These are phyloP conservation scores for Alternaria rosae DNA, from an alignment of 2,329 filamentous ascomycete genomes.

Conservation along the genomic window DNA sequence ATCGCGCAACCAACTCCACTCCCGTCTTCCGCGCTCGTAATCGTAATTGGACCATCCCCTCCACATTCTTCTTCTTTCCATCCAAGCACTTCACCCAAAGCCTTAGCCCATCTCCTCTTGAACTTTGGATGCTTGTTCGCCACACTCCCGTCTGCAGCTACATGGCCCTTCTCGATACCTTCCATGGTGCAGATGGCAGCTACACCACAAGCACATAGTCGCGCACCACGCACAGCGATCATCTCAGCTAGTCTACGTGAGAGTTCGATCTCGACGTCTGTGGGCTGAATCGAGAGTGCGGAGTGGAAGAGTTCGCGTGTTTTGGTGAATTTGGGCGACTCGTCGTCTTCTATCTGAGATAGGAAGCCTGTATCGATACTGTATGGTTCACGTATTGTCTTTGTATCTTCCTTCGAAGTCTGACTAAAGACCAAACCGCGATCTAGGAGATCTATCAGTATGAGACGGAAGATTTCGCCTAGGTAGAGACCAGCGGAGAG, in stretches of 20 bases:
- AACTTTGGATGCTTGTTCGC: slow-evolving; percentile 54
- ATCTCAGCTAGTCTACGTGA: slow-evolving; percentile 39
- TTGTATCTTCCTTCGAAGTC: slow-evolving; percentile 66
- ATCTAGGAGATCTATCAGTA: slow-evolving; percentile 66
- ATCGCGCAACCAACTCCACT: slow-evolving; percentile 51
- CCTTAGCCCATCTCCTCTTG: slow-evolving; percentile 51
- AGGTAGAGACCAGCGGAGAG: slow-evolving; percentile 57
- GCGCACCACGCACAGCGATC: slow-evolving; percentile 45
- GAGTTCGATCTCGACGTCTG: slow-evolving; percentile 37
- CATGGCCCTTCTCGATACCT: slow-evolving; percentile 40
- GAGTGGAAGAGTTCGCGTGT: slow-evolving; percentile 33
- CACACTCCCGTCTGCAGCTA: slow-evolving; percentile 51
- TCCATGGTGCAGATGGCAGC: slow-evolving; percentile 49
- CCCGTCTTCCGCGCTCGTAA: slow-evolving; percentile 53
- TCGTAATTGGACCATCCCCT: slow-evolving; percentile 43
- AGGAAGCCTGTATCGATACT: slow-evolving; percentile 88
- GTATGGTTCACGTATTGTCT: slow-evolving; percentile 80
- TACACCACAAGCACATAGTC: slow-evolving; percentile 50
- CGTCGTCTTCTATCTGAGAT: slow-evolving; percentile 78
- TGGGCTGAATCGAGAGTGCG: slow-evolving; percentile 27
- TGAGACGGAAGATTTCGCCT: slow-evolving; percentile 55
- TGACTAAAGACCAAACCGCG: slow-evolving; percentile 74
- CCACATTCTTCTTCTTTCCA: slow-evolving; percentile 36
- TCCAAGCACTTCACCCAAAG: slow-evolving; percentile 50
- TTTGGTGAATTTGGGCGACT: slow-evolving; percentile 22